A percentile compares a stretch with the other conserved stretches of the same genome.
phyloP scores from a whole-genome alignment of 495 filamentous ascomycete species.

The Penicillium coffeae region DNA sequence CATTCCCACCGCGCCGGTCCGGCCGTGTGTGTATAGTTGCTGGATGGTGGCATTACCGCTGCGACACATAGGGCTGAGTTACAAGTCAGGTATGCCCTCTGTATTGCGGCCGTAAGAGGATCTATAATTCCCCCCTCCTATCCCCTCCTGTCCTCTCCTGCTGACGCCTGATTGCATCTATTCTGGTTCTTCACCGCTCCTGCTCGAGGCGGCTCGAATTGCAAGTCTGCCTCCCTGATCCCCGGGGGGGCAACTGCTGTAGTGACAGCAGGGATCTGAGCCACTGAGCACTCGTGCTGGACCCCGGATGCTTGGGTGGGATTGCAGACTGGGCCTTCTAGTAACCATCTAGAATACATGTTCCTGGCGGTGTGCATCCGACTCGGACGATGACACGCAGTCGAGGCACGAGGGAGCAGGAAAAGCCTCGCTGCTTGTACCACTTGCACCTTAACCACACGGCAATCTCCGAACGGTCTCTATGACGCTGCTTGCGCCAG shows the following conservation, averaged over 20 bases:
- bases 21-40: too few relatives aligned
- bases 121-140: not conserved
- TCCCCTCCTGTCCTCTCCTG: not conserved
- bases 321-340: slow-evolving; percentile 24
- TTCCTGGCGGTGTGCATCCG: slow-evolving; percentile 30
- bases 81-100: slow-evolving; percentile 1
- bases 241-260: slow-evolving; percentile 6
- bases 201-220: slow-evolving; percentile 18
- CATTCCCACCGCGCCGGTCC: too few relatives aligned
- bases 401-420: not conserved
- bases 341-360: slow-evolving; percentile 31
- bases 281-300: slow-evolving; percentile 13
- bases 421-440: slow-evolving; percentile 1
- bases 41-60: not conserved
- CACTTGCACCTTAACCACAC: slow-evolving; percentile 1
- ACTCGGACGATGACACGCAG: slow-evolving; percentile 17
- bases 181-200: slow-evolving; percentile 20
- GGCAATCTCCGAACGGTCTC: slow-evolving; percentile 23
- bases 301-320: slow-evolving; percentile 24
- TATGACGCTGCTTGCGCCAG: slow-evolving; percentile 3
- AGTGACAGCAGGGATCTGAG: slow-evolving; percentile 12
- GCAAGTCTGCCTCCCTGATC: slow-evolving; percentile 18
- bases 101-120: not conserved
- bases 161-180: too few relatives aligned
- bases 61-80: not conserved